Conservation (phyloP, 2,329 filamentous ascomycete genomes). For the Alternaria gaisen region DNA sequence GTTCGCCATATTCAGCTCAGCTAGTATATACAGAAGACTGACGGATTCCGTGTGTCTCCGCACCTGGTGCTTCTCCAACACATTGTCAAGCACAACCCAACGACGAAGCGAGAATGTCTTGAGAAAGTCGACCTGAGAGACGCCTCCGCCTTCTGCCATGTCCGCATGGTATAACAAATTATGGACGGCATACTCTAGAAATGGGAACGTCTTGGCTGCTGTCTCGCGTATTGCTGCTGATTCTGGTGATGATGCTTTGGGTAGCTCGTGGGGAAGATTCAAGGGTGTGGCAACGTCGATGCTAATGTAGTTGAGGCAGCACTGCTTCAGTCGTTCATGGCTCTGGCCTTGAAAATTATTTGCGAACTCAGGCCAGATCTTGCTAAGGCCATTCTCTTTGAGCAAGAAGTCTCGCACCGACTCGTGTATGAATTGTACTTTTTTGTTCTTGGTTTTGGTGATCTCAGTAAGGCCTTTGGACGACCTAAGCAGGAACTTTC, state of each 20-base stretch:
- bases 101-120: conserved; percentile 30
- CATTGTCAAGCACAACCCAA: conserved; percentile 48
- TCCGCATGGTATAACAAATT: conserved; percentile 56
- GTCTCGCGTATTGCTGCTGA: too few species aligned
- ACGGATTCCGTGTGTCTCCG: conserved; percentile 23
- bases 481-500: conserved; percentile 31
- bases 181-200: conserved; percentile 58
- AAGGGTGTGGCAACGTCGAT: conserved; percentile 19
- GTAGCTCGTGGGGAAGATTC: neutral
- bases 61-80: conserved; percentile 41
- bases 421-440: conserved; percentile 45
- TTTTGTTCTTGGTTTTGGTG: conserved; percentile 25
- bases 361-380: conserved; percentile 47
- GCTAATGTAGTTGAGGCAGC: conserved; percentile 55
- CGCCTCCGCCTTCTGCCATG: conserved; percentile 36
- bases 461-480: conserved; percentile 37
- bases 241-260: too few species aligned
- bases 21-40: conserved; percentile 31
- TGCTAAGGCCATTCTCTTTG: conserved; percentile 43
- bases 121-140: conserved; percentile 31
- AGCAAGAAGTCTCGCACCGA: conserved; percentile 52
- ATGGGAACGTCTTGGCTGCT: conserved; percentile 48
- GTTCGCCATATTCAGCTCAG: conserved; percentile 29
- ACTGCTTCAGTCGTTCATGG: conserved; percentile 54
- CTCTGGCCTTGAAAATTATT: conserved; percentile 46